Percentiles rank a stretch among this genome's conserved stretches.
Evolutionary conservation across 2,329 filamentous ascomycete genomes (phyloP).

Genomic region (Pseudopithomyces chartarum): DNA sequence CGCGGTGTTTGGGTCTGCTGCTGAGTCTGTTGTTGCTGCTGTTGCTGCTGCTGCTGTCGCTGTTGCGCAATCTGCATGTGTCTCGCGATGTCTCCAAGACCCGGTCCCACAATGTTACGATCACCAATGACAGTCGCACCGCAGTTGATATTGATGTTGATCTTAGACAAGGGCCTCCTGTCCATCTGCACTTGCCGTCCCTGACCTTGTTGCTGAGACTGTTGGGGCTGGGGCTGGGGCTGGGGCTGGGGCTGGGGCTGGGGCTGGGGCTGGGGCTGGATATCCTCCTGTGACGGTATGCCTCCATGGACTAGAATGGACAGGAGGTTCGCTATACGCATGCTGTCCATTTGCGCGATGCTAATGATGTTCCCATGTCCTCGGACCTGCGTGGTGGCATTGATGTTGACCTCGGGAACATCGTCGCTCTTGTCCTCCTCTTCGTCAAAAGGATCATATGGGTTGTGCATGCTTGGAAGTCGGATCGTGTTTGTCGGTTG

Average conservation of each 20-base stretch:
- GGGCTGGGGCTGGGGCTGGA: slow-evolving; percentile 6
- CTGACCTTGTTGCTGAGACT: slow-evolving; percentile 7
- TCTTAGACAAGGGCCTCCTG: slow-evolving; percentile 15
- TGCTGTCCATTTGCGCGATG: slow-evolving; percentile 37
- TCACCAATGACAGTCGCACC: slow-evolving; percentile 42
- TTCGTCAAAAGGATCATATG: slow-evolving; percentile 21
- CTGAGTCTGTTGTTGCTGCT: slow-evolving; percentile 5
- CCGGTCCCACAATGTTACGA: slow-evolving; percentile 42
- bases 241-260: slow-evolving; percentile 1
- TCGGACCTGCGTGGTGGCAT: slow-evolving; percentile 40
- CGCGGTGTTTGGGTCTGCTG: background rate
- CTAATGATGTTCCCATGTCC: slow-evolving; percentile 42
- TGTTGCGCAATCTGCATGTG: slow-evolving; percentile 40
- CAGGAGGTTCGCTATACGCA: slow-evolving; percentile 33
- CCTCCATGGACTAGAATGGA: slow-evolving; percentile 25
- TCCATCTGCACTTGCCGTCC: background rate
- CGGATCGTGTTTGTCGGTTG: slow-evolving; percentile 20
- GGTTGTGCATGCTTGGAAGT: slow-evolving; percentile 23
- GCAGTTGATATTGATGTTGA: slow-evolving; percentile 42
- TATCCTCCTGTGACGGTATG: slow-evolving; percentile 6
- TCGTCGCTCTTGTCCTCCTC: slow-evolving; percentile 16
- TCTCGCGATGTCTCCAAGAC: slow-evolving; percentile 38
- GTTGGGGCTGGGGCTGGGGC: slow-evolving; percentile 6
- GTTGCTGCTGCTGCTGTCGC: slow-evolving; percentile 17
- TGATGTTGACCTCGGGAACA: slow-evolving; percentile 39